Evolutionary conservation across 1,284 basidiomycete species (phyloP), one percentile per base, ranked within the genome.

Genomic region (Apiotrichum mycotoxinovorans): DNA sequence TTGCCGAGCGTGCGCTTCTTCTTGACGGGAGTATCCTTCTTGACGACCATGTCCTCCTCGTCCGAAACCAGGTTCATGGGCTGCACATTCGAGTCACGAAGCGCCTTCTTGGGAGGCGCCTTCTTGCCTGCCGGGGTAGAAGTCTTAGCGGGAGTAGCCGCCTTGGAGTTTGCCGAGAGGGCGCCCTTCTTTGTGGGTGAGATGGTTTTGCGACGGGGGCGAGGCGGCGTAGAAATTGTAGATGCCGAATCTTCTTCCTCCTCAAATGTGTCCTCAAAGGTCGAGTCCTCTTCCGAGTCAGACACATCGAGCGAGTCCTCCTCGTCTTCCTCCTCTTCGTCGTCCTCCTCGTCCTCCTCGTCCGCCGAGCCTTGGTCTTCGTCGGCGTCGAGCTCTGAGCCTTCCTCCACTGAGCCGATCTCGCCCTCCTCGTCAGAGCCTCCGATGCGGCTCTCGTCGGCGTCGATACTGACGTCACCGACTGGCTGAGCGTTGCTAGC

Each of bases 1-100:
- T 76, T 81, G 18, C 79, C 79, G 25, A 82, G 68, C 46, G 78
- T 75, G 56, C 80, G 82, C 72, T 82, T 82, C 64, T 79, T 79
- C 41, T 62, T 74, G 34, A 74, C 74, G 2, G 72, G 66, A 51
- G 77, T 70, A 23, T 66, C 69, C 4, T 51, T 51, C 49, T 63
- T 58, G 30, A 62, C 63, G 18, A 57, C 35, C n/a, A 43, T 35
- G 10, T 56, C 60, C 41, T 66, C 67, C 23, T 68, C 69, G 30
- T 68, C 66, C 12, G 33, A 35, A n/a, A 46, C n/a, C 3, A 48
- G 33, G 15, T 23, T 23, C 20, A 48, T 18, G 20, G 30, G 46
- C 46, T 48, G 46, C 4, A 35, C 46, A 9, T 35, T 48, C 14
- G 46, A 48, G 20, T 48, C 46, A 34, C 46, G 46, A 11, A 48